Evolutionary conservation across 2,329 filamentous ascomycete species (phyloP).

Genomic region (Penicillium sclerotiorum): DNA sequence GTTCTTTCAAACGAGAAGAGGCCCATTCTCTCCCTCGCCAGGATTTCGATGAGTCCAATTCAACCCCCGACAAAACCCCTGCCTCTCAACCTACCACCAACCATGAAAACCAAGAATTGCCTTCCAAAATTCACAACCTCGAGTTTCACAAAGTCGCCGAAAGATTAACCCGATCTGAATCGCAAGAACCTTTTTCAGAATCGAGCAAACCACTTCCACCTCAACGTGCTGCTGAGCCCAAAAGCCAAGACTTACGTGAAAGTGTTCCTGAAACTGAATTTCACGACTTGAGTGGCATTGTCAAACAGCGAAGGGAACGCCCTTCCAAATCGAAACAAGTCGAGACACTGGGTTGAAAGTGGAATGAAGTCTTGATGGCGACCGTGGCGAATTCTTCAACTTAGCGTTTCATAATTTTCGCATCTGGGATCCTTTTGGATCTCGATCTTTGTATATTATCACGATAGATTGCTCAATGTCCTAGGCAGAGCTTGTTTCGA

Average conservation of each 20-base stretch:
- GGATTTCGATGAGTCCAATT: not conserved
- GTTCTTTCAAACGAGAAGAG: conserved; percentile 5
- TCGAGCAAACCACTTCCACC: not conserved
- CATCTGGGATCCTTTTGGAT: not conserved
- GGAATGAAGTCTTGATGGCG: not conserved
- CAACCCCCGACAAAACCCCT: not conserved
- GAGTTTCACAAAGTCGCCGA: conserved; percentile 10
- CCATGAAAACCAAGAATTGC: not conserved
- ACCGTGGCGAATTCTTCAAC: not conserved
- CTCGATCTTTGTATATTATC: conserved; percentile 18
- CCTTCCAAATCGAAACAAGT: too few relatives aligned
- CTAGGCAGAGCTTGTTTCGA: conserved; percentile 2
- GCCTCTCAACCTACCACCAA: not conserved
- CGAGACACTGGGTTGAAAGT: too few relatives aligned
- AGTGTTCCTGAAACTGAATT: too few relatives aligned
- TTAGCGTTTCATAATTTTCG: not conserved
- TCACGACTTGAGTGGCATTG: too few relatives aligned
- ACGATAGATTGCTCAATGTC: conserved; percentile 4
- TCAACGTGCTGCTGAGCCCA: too few relatives aligned
- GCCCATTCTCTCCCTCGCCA: not conserved
- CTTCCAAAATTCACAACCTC: conserved; percentile 6
- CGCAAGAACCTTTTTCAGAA: not conserved
- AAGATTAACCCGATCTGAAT: not conserved
- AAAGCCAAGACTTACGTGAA: too few relatives aligned
- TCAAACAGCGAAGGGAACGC: too few relatives aligned